Base-by-base conservation (phyloP, 768 basidiomycete species). In the Naganishia randhawae region DNA sequence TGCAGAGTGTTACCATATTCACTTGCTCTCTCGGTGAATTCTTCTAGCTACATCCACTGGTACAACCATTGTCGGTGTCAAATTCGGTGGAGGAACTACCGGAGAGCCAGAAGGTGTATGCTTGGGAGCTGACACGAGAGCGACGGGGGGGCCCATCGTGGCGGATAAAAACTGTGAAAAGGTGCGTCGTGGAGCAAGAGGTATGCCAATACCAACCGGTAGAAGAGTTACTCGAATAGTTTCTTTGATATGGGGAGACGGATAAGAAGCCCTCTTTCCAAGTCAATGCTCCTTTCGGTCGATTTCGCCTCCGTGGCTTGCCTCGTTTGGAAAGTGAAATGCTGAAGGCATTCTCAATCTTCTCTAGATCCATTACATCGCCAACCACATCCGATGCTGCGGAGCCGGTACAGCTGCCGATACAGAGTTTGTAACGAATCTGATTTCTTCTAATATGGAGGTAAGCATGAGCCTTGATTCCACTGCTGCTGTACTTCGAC, bases 151-250 rank as follows among this genome's bases (percentile, higher is more conserved):
- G 0, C 85, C 86, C 27, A 97, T 98, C 72, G 91, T 99, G 31
- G 92, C 92, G 0, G 95, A 98, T 83, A 98, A 99, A 86, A 99
- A 99, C 82, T 99, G 96, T 81, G 96, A 98, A 83, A 99, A 99
- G 89, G 95, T 94, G 65, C 53, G 82, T 72, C 9, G 16, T n/a
- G n/a, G n/a, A n/a, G n/a, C n/a, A n/a, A n/a, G n/a, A n/a, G n/a
- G n/a, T n/a, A n/a, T n/a, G n/a, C n/a, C n/a, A n/a, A n/a, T n/a
- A n/a, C n/a, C n/a, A n/a, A n/a, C n/a, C n/a, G n/a, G n/a, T n/a
- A n/a, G n/a, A n/a, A n/a, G n/a, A n/a, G n/a, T n/a, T n/a, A n/a
- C n/a, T n/a, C n/a, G n/a, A n/a, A n/a, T n/a, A n/a, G n/a, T 53
- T 6, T 22, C 51, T 53, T 3, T 9, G 10, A 33, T 29, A 13